Base-by-base conservation (phyloP, 257 asterid genomes). In the Nicotiana tabacum region DNA sequence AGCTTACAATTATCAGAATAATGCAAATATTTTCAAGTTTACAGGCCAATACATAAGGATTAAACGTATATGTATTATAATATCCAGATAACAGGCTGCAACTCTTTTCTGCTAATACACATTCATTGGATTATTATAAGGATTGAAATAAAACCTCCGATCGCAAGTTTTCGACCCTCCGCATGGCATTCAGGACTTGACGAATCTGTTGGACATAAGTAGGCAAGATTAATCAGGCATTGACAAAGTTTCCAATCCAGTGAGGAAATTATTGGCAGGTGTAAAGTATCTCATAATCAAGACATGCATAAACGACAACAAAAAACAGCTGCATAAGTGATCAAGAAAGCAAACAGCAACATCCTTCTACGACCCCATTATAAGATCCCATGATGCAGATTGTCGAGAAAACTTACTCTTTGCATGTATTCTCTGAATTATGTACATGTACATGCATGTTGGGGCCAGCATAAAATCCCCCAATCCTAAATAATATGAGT, bases 181-280 rank as follows among this genome's bases (percentile, higher is more conserved):
- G 90, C 93, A 93, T 90, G 66, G 99, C 94, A 90, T 83, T 91
- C 91, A 92, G 87, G 78, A 92, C 90, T 61, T 92, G 98, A 58
- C 97, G 97, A 83, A 93, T 89, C 99, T 95, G 94, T 87, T 64
- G 58, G 24, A n/a, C 80, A 85, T 74, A 77, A 39, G 65, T 17
- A 62, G 21, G 32, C 46, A 60, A n/a, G 24, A 43, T 48, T 7
- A 55, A 60, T 37, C 77, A 62, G 58, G 58, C 39, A 37, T n/a
- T 43, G 58, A 43, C 60, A 70, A 70, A n/a, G 78, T 43, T 6
- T 6, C 35, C n/a, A 12, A 24, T 70, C 27, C 37, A 2, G 60
- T 0, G 9, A 70, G 58, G 1, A 70, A 70, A 70, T 21, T 70
- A 70, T 70, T 70, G 78, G 35, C 35, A 12, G 35, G 12, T 21